A percentile compares a stretch with the other conserved stretches of the same genome.
Evolutionary conservation across 306 rosid genomes (phyloP).

Genomic region (Sesbania bispinosa): DNA sequence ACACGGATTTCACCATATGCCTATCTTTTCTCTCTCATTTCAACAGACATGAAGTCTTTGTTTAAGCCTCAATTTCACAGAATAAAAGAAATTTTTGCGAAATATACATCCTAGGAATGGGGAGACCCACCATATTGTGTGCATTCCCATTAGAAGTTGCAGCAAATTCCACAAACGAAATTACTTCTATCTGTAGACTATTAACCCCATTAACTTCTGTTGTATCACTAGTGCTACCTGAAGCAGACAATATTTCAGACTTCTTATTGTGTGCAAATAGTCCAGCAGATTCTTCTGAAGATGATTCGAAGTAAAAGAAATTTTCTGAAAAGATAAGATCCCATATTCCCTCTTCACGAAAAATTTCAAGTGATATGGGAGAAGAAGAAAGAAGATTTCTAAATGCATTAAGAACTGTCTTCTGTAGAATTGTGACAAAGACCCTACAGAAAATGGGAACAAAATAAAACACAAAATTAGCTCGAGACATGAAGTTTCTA

Average conservation of each 20-base stretch:
- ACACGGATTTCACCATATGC: neutral
- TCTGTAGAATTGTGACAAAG: conserved; percentile 69
- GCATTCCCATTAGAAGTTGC: conserved; percentile 66
- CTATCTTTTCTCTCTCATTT: neutral
- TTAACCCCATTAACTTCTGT: conserved; percentile 51
- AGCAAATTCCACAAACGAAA: conserved; percentile 81
- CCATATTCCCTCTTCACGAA: conserved; percentile 87
- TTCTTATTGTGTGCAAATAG: conserved; percentile 38
- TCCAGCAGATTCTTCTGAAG: conserved; percentile 47
- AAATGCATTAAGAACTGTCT: conserved; percentile 58
- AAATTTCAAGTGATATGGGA: conserved; percentile 59
- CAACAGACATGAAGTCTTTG: neutral
- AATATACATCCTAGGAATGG: neutral
- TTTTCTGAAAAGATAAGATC: conserved; percentile 88
- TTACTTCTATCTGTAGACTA: conserved; percentile 65
- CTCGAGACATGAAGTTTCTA: conserved; percentile 7
- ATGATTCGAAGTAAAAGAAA: conserved; percentile 69
- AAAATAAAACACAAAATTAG: conserved; percentile 23
- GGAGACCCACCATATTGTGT: conserved; percentile 65
- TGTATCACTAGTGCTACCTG: conserved; percentile 34
- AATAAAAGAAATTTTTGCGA: conserved; percentile 11
- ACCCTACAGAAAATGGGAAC: conserved; percentile 52
- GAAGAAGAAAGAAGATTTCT: conserved; percentile 67
- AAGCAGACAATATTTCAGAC: conserved; percentile 45
- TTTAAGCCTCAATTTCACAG: conserved; percentile 13